Conservation (phyloP, 208 protist species). For the Leishmania lainsoni region DNA sequence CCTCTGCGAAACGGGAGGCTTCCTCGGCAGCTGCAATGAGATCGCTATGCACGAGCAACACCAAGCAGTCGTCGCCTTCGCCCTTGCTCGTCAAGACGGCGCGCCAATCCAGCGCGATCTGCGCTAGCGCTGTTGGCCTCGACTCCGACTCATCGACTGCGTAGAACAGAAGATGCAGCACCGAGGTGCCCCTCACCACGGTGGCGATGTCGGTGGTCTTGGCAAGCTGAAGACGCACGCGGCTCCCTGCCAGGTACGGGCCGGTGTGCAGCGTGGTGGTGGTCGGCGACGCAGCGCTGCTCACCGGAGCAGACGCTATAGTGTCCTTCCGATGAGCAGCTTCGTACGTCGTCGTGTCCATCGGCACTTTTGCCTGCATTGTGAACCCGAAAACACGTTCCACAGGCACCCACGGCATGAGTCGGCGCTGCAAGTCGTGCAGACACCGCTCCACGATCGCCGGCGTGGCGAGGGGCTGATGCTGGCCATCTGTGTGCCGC, state of each 20-base stretch:
- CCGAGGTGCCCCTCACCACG: constrained; percentile 29
- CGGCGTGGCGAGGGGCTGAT: constrained; percentile 53
- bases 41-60: constrained; percentile 54
- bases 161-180: constrained; percentile 71
- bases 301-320: background rate
- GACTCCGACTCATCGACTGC: constrained; percentile 58
- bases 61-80: constrained; percentile 56
- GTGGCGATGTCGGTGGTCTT: constrained; percentile 62
- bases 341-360: background rate
- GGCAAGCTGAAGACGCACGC: constrained; percentile 61
- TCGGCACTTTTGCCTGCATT: constrained; percentile 11
- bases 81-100: constrained; percentile 47
- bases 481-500: constrained; percentile 53
- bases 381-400: constrained; percentile 36
- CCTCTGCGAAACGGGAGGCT: constrained; percentile 22
- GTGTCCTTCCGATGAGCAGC: background rate
- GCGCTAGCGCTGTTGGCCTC: constrained; percentile 44
- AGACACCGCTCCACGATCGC: constrained; percentile 58
- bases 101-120: constrained; percentile 65
- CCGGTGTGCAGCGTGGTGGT: constrained; percentile 13
- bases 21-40: constrained; percentile 41
- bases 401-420: constrained; percentile 41
- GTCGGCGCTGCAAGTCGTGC: constrained; percentile 58
- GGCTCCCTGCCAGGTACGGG: constrained; percentile 42
- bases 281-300: constrained; percentile 4